Base-by-base conservation (phyloP, 2,329 filamentous ascomycete species). In the Sphaerulina vaccinii region DNA sequence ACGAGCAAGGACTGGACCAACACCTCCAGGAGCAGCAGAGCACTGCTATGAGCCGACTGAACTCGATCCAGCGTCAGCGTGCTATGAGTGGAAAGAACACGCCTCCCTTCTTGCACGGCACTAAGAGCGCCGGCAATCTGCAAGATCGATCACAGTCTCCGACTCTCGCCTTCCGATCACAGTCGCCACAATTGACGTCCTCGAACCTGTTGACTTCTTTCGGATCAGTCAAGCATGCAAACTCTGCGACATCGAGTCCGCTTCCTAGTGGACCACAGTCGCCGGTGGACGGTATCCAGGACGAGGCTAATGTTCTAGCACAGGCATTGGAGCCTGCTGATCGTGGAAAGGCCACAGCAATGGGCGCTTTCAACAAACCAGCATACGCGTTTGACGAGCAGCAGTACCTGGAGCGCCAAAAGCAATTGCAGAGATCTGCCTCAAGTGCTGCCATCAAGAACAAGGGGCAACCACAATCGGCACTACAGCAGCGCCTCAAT, bases 21-120 rank as follows among this genome's bases (percentile, higher is more conserved):
- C 85, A 93, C 56, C 77, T 88, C 10, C 85, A 91, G 43, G 88
- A 91, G 49, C 86, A 93, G 59, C 90, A 92, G 64, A 80, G 81
- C 2, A 88, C 87, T 2, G 83, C 88, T 0, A 71, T 93, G 57
- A 85, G 83, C n/a, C 81, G 90, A 35, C 80, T 96, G 36, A 91
- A 96, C 62, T 90, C 84, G 0, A 74, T 95, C 44, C 84, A 84
- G 21, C 82, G 85, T 52, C 84, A 86, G 81, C 55, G 78, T 74
- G 44, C 73, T 72, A 57, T 71, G 57, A 77, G 49, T 18, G 72
- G 72, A 45, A 72, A 71, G 71, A 83, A 84, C 65, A 75, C 73
- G 51, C 62, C 65, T 16, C 66, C 65, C 9, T 58, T 60, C 13
- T 54, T 70, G 51, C 62, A 65, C 24, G 56, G 62, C 37, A 59